These are phyloP conservation scores for Irpex sp. DNA, from an alignment of 1,284 basidiomycete genomes.

Conservation along the genomic window DNA sequence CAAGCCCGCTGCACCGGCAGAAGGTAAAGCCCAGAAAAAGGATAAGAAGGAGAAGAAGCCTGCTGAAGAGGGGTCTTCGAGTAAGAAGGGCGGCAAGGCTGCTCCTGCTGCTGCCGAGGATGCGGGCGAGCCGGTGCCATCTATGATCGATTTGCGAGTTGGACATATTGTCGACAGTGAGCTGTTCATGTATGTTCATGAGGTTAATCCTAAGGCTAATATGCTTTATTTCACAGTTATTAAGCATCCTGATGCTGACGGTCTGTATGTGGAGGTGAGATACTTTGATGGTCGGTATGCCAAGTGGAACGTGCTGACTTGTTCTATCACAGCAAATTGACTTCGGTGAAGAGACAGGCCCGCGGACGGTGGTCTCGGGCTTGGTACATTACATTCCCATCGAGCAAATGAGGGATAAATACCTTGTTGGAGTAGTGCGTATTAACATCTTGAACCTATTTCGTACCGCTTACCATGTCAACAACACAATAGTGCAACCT, in stretches of 20 bases:
- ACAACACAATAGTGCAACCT: conserved; percentile 72
- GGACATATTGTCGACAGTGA: conserved; percentile 86
- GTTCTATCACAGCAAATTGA: conserved; percentile 75
- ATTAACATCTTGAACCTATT: not conserved
- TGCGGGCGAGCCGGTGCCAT: conserved; percentile 77
- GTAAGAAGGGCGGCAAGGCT: conserved; percentile 38
- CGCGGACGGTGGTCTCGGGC: conserved; percentile 91
- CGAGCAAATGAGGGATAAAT: conserved; percentile 85
- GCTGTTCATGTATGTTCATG: not conserved
- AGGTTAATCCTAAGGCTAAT: not conserved
- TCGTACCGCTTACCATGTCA: not conserved
- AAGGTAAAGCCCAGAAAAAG: conserved; percentile 33
- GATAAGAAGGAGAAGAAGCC: conserved; percentile 48
- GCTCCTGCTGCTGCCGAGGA: conserved; percentile 42
- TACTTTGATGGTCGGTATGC: no score
- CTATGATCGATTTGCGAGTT: conserved; percentile 93
- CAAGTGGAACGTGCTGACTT: not conserved
- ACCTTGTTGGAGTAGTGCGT: conserved; percentile 83
- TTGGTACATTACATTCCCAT: conserved; percentile 94
- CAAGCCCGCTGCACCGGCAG: conserved; percentile 23
- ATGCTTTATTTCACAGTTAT: conserved; percentile 51
- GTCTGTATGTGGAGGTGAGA: conserved; percentile 82
- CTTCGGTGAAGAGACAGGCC: conserved; percentile 89
- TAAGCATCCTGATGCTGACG: conserved; percentile 93
- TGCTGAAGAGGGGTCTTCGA: conserved; percentile 26